Base-by-base conservation (phyloP, 2,329 filamentous ascomycete species). In the Claviceps africana region DNA sequence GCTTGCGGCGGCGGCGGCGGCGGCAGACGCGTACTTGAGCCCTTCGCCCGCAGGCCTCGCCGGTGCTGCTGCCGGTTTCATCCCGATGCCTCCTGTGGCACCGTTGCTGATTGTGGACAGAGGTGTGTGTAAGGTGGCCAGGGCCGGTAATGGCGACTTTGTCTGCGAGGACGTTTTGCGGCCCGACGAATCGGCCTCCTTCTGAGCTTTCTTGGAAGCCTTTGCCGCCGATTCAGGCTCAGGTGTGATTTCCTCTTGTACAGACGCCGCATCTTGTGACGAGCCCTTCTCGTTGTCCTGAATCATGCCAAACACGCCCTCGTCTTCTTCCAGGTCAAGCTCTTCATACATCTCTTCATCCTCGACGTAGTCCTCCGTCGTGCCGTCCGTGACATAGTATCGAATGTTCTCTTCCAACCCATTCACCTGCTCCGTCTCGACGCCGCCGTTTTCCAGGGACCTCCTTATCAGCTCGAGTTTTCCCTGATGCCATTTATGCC, bases 331-430 rank as follows among this genome's bases (percentile, higher is more conserved):
- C 44, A 98, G 79, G 61, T 90, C 86, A 53, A 97, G 78, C 52
- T 96, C 91, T 65, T 98, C 89, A 72, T 97, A 98, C 68, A 98
- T 85, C 57, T 81, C 84, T 62, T 98, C 93, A 65, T 97, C 90
- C 62, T 96, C 90, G 67, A 88, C 84, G 69, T 88, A 97, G 64
- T 97, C 91, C 46, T 87, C 79, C 59, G 87, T 88, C 70, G 85
- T 82, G 59, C 89, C 89, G 65, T 93, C 89, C 51, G 90, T 83
- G 48, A 97, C 89, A 66, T 97, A 98, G 70, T 96, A 96, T 61
- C 84, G 84, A 67, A 98, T 97, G 65, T 82, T 85, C 60, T 97
- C 91, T 66, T 96, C 88, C 51, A 97, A 73, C 2, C 93, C 87
- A 57, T 81, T 84, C 59, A 98, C 90, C 65, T 93, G 83, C 5